These are phyloP conservation scores for Lactuca saligna DNA, from an alignment of 129 eudicot genomes.

Conservation along the genomic window DNA sequence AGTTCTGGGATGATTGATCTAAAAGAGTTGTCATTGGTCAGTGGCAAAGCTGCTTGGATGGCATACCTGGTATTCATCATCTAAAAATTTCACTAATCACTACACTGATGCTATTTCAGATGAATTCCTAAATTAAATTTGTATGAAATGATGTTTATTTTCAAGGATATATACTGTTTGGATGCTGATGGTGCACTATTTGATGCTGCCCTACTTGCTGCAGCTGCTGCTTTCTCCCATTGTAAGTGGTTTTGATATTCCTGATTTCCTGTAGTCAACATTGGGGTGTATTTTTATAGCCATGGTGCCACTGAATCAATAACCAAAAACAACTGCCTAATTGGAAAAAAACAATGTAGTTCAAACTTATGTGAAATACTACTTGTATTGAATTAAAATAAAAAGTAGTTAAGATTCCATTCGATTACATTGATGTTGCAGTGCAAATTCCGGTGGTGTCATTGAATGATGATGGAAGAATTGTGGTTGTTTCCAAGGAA, in stretches of 20 bases:
- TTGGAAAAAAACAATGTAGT: not conserved
- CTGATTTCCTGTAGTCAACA: slow-evolving; percentile 1
- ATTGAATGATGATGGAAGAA: slow-evolving; percentile 83
- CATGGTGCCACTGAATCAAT: too few relatives aligned
- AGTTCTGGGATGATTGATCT: slow-evolving; percentile 87
- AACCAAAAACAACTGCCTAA: too few relatives aligned
- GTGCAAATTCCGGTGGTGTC: slow-evolving; percentile 93
- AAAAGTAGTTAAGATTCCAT: not conserved
- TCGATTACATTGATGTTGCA: slow-evolving; percentile 31
- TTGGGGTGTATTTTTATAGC: not conserved
- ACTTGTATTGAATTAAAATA: too few relatives aligned
- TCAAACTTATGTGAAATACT: too few relatives aligned
- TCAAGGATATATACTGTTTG: slow-evolving; percentile 91
- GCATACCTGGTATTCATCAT: slow-evolving; percentile 73
- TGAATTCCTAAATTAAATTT: not conserved
- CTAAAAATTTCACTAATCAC: not conserved
- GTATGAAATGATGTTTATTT: slow-evolving; percentile 8
- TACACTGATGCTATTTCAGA: slow-evolving; percentile 3
- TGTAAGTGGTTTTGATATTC: slow-evolving; percentile 48
- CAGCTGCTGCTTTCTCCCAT: slow-evolving; percentile 84
- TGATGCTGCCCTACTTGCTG: slow-evolving; percentile 89
- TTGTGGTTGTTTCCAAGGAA: slow-evolving; percentile 64
- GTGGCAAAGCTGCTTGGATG: slow-evolving; percentile 99
- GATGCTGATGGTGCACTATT: slow-evolving; percentile 97
- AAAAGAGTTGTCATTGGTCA: slow-evolving; percentile 79